These are phyloP conservation scores for Sungouiozyma ichnusensis DNA, from an alignment of 805 yeast species.

Conservation along the genomic window DNA sequence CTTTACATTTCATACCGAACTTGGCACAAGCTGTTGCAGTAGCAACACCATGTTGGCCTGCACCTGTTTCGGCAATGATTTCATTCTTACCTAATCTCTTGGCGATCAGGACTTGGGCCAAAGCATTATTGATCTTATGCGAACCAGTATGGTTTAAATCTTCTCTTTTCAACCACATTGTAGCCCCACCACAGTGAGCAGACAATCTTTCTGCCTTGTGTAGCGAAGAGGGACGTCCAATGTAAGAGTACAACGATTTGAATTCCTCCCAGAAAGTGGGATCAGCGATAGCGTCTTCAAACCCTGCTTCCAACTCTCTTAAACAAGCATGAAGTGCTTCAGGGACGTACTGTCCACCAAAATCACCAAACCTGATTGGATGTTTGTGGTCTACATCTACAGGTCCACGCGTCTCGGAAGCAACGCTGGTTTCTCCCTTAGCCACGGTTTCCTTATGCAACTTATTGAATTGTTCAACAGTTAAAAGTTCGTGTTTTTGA, in stretches of 20 bases:
- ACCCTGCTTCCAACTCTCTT: constrained; percentile 78
- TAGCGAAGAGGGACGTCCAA: constrained; percentile 92
- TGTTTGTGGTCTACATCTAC: constrained; percentile 56
- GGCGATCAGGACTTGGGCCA: constrained; percentile 74
- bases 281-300: constrained; percentile 81
- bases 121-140: constrained; percentile 75
- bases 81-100: constrained; percentile 67
- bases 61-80: constrained; percentile 84
- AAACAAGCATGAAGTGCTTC: constrained; percentile 90
- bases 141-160: constrained; percentile 88
- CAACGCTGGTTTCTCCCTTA: constrained; percentile 13
- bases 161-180: constrained; percentile 96
- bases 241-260: constrained; percentile 72
- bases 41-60: constrained; percentile 91
- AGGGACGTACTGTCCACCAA: constrained; percentile 98
- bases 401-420: constrained; percentile 17
- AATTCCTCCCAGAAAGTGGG: constrained; percentile 91
- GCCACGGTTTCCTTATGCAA: constrained; percentile 21
- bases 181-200: constrained; percentile 87
- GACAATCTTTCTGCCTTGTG: constrained; percentile 86
- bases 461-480: constrained; percentile 30
- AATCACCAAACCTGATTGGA: constrained; percentile 79
- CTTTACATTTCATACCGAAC: constrained; percentile 87
- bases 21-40: constrained; percentile 89
- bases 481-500: constrained; percentile 30